A percentile compares a stretch with the other conserved stretches of the same genome.
These are phyloP conservation scores for Zalaria obscura DNA, from an alignment of 2,329 filamentous ascomycete genomes.

Conservation along the genomic window DNA sequence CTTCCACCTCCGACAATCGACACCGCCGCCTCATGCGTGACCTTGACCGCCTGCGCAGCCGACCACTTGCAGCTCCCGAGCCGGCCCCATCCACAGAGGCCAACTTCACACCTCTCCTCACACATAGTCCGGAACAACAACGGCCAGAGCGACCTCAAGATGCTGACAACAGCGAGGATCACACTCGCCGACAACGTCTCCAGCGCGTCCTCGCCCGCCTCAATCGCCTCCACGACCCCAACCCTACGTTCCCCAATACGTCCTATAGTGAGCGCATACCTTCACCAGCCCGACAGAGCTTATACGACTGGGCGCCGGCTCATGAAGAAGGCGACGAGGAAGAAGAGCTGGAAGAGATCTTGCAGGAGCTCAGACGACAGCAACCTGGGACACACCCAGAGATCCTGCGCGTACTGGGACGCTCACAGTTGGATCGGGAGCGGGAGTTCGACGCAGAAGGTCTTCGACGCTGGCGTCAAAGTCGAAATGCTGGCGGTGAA, in stretches of 20 bases:
- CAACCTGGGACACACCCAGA: constrained; percentile 24
- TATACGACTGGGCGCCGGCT: constrained; percentile 48
- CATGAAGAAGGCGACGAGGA: constrained; percentile 21
- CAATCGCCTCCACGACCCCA: constrained; percentile 27
- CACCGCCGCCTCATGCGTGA: not conserved
- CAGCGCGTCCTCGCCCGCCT: constrained; percentile 31
- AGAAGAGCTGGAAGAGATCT: constrained; percentile 25
- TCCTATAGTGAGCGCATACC: constrained; percentile 40
- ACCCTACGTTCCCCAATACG: constrained; percentile 4
- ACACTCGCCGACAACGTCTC: constrained; percentile 25
- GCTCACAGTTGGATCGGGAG: constrained; percentile 21
- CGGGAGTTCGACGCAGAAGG: constrained; percentile 13
- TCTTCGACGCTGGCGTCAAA: constrained; percentile 10
- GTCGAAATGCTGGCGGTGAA: constrained; percentile 1
- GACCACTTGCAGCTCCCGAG: too few species aligned
- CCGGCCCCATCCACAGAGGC: too few species aligned
- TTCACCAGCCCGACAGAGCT: constrained; percentile 33
- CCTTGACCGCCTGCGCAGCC: not conserved
- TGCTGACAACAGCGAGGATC: constrained; percentile 16
- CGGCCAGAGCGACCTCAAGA: not conserved
- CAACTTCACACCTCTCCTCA: not conserved
- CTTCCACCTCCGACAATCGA: not conserved
- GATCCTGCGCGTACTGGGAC: constrained; percentile 21
- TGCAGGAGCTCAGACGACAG: constrained; percentile 24
- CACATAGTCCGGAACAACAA: not conserved